Evolutionary conservation across 306 rosid genomes (phyloP), one percentile per base, ranked within the genome.

Genomic region (Gynostemma pentaphyllum): DNA sequence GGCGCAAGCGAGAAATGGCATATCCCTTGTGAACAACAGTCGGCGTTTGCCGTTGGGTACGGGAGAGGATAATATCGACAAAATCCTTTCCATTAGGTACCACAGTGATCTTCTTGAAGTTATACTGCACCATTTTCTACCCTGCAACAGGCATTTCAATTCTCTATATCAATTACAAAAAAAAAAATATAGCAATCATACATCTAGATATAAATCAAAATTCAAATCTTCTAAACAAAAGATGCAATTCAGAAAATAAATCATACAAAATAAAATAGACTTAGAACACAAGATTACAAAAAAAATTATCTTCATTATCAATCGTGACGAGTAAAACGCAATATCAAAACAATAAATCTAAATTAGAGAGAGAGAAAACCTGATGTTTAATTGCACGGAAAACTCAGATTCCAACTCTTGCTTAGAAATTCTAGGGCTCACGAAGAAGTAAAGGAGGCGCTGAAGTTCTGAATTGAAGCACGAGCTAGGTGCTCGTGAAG

Each of bases 11-110:
- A 6, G 88, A 59, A 41, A 87, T 90, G 12, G 87, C 83, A 70
- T 90, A 83, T 1, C 97, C 97, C 56, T 87, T 90, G 76, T 90
- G 97, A 10, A 90, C 94, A 50, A 90, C 97, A 0, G 94, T 87
- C 1, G 95, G 97, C 0, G 95, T 90, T 70, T 85, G 95, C 6
- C 97, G 78, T 66, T 87, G 95, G 24, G 95, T 90, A 32, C 94
- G 90, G 12, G 97, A 90, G 9, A 90, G 84, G 64, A 85, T 83
- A 42, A 90, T 90, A 66, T 90, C 90, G 49, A 85, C 18, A 39
- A 87, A 76, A 54, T 90, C 94, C 77, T 85, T 87, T 62, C 95
- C 97, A 75, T 81, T 85, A 1, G 97, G 97, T 0, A 90, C 97
- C 39, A 87, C 97, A 12, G 97, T 87, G 14, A 83, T 90, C 79